phyloP scores from a whole-genome alignment of 345 rosid species.

The Moringa oleifera region DNA sequence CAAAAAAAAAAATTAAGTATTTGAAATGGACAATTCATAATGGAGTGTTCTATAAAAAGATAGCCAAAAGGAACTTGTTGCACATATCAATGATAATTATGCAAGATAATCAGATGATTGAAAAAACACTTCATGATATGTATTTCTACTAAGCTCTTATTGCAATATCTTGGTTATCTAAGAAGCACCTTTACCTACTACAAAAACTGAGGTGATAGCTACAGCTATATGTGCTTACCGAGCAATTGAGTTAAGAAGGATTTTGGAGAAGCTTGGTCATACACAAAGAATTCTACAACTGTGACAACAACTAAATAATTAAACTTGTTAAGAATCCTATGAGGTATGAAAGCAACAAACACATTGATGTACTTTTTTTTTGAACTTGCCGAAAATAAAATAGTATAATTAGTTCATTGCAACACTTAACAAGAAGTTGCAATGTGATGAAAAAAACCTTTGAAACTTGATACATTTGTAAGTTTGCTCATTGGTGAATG shows the following conservation, averaged over 20 bases:
- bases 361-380: constrained; percentile 2
- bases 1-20: no score
- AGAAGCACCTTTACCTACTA: constrained; percentile 2
- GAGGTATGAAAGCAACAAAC: background rate
- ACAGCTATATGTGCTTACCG: background rate
- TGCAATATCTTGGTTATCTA: background rate
- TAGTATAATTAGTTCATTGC: no score
- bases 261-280: background rate
- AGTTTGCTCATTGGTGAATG: no score
- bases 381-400: no score
- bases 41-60: no score
- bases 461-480: no score
- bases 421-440: no score
- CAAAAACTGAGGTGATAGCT: background rate
- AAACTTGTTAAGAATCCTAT: background rate
- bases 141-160: background rate
- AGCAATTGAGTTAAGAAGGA: background rate
- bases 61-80: background rate
- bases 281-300: background rate
- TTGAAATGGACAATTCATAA: no score
- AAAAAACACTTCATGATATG: background rate
- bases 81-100: background rate
- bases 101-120: background rate
- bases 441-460: no score
- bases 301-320: background rate